Evolutionary conservation across 1,284 basidiomycete genomes (phyloP).

Genomic region (Tilletia setariae): DNA sequence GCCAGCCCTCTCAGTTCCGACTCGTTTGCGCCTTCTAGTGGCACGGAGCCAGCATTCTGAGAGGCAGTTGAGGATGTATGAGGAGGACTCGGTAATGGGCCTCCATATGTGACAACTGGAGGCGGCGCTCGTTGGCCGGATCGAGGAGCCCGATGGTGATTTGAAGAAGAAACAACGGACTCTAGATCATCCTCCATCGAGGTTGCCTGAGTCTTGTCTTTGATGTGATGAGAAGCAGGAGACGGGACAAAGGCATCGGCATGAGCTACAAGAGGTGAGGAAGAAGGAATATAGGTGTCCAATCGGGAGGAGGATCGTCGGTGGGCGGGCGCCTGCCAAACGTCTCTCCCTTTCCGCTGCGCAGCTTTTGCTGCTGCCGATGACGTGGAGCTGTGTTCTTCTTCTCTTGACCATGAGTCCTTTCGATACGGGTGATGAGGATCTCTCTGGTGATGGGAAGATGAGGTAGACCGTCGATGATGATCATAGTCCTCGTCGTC

Average conservation of each 20-base stretch:
- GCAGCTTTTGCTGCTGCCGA: neutral
- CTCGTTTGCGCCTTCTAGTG: too few relatives aligned
- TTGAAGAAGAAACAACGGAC: neutral
- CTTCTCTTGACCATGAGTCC: too few relatives aligned
- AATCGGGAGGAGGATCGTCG: neutral
- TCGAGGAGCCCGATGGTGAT: neutral
- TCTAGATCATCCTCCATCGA: neutral
- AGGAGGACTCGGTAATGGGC: constrained; percentile 7
- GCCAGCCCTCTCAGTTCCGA: too few relatives aligned
- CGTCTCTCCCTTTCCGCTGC: neutral
- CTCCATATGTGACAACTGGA: neutral
- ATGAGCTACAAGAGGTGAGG: neutral
- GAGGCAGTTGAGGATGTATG: neutral
- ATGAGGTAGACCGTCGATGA: neutral
- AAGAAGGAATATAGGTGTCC: neutral
- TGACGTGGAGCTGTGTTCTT: neutral
- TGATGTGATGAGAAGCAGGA: neutral
- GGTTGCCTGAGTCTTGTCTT: neutral
- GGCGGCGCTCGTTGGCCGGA: too few relatives aligned
- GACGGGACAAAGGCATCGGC: neutral
- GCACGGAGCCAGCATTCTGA: too few relatives aligned
- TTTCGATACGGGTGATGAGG: too few relatives aligned
- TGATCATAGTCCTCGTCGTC: neutral
- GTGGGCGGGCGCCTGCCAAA: neutral
- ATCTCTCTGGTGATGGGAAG: too few relatives aligned